Evolutionary conservation across 768 basidiomycete species (phyloP).

Genomic region (Rhizopogon vinicolor): DNA sequence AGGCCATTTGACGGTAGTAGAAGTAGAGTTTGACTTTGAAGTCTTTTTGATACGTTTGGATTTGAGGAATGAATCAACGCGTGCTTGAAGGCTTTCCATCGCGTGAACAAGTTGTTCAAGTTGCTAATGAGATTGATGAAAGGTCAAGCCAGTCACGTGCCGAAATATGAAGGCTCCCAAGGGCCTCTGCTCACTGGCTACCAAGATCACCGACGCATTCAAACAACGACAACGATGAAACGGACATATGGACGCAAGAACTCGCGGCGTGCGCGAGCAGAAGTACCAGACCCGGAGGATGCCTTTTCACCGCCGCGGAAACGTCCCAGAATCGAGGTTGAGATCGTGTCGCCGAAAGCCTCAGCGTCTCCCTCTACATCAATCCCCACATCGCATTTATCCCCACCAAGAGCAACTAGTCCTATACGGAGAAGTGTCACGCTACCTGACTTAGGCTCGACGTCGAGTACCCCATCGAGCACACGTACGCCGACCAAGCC

Average conservation of each 20-base stretch:
- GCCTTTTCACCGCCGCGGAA: constrained; percentile 19
- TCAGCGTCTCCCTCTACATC: background rate
- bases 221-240: constrained; percentile 19
- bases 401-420: background rate
- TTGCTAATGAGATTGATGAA: background rate
- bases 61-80: constrained; percentile 68
- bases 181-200: too few species aligned
- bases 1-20: constrained; percentile 67
- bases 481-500: constrained; percentile 19
- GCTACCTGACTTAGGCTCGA: background rate
- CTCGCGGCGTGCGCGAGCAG: constrained; percentile 10
- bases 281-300: background rate
- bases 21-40: constrained; percentile 40
- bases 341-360: constrained; percentile 15
- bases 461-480: background rate
- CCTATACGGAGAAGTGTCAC: background rate
- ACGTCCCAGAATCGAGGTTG: constrained; percentile 26
- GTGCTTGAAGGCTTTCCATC: constrained; percentile 53
- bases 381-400: background rate
- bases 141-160: background rate
- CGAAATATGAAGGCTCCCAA: too few species aligned
- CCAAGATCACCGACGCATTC: too few species aligned
- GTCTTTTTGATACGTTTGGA: constrained; percentile 51
- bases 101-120: constrained; percentile 8
- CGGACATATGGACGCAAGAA: constrained; percentile 32